Conservation (phyloP, 805 yeast species). For the Candida parachauliodes region DNA sequence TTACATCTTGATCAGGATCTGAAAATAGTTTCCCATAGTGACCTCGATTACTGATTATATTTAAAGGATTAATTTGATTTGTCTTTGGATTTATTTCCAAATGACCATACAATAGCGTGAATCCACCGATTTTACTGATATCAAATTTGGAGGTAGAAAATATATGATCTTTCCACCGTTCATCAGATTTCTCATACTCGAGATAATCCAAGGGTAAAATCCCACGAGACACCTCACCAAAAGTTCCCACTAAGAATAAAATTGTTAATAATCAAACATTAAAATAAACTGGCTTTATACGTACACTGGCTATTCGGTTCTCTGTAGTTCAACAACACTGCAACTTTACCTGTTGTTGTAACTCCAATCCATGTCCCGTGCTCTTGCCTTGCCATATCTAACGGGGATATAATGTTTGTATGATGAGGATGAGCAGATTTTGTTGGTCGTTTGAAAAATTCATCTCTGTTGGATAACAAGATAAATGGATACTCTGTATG, state of each 20-base stretch:
- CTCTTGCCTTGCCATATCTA: constrained; percentile 66
- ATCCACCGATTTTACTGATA: constrained; percentile 52
- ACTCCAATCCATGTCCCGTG: constrained; percentile 94
- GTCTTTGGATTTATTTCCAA: constrained; percentile 23
- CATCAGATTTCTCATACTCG: constrained; percentile 28
- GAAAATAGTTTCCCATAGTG: constrained; percentile 34
- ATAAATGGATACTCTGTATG: constrained; percentile 77
- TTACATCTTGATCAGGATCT: constrained; percentile 4
- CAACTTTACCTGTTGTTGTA: constrained; percentile 52
- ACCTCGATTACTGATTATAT: constrained; percentile 50
- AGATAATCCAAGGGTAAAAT: constrained; percentile 46
- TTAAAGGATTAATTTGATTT: constrained; percentile 31
- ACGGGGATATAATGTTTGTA: constrained; percentile 53
- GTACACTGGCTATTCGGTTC: constrained; percentile 35
- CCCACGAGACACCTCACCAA: constrained; percentile 50
- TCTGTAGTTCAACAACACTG: constrained; percentile 73
- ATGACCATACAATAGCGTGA: constrained; percentile 56
- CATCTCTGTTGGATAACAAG: constrained; percentile 83
- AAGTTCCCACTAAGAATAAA: constrained; percentile 11
- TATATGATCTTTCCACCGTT: constrained; percentile 44
- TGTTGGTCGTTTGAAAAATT: constrained; percentile 72
- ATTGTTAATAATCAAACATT: neutral
- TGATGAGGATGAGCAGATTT: constrained; percentile 42
- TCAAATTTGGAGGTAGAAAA: constrained; percentile 13
- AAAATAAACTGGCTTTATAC: constrained; percentile 8